Evolutionary conservation across 2,329 filamentous ascomycete genomes (phyloP).

Genomic region (Trichoderma sp.): DNA sequence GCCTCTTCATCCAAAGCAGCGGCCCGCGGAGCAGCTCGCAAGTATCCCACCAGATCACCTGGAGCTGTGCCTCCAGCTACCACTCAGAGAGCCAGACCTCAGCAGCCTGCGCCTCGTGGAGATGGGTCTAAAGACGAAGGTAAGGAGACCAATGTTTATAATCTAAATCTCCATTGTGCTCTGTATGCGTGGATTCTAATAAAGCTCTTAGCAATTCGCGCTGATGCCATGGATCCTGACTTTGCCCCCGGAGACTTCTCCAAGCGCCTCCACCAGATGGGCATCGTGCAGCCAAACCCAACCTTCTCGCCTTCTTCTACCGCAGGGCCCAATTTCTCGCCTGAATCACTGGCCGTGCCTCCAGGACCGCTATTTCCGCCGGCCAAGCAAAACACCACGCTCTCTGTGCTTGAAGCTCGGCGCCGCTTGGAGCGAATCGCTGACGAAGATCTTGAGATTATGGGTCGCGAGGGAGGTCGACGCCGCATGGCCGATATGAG

Average conservation of each 20-base stretch:
- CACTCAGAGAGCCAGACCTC: slow-evolving; percentile 30
- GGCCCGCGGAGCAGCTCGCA: slow-evolving; percentile 39
- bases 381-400: slow-evolving; percentile 48
- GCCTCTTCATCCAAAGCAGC: slow-evolving; percentile 29
- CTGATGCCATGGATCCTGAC: slow-evolving; percentile 50
- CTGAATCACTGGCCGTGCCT: slow-evolving; percentile 32
- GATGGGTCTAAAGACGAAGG: slow-evolving; percentile 34
- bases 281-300: slow-evolving; percentile 58
- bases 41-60: slow-evolving; percentile 49
- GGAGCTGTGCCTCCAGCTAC: slow-evolving; percentile 33
- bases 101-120: slow-evolving; percentile 17
- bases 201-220: slow-evolving; percentile 42
- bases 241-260: slow-evolving; percentile 51
- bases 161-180: neutral
- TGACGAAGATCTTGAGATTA: slow-evolving; percentile 49
- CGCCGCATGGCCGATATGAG: slow-evolving; percentile 54
- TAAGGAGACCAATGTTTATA: slow-evolving; percentile 11
- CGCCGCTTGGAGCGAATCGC: slow-evolving; percentile 49
- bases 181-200: neutral
- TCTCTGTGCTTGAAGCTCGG: slow-evolving; percentile 56
- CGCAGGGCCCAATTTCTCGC: slow-evolving; percentile 36
- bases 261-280: slow-evolving; percentile 57
- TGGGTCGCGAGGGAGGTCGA: slow-evolving; percentile 40
- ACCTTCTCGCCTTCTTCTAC: slow-evolving; percentile 58
- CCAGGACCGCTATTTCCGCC: slow-evolving; percentile 39